These are phyloP conservation scores for Lactarius vividus DNA, from an alignment of 768 basidiomycete genomes.

Conservation along the genomic window DNA sequence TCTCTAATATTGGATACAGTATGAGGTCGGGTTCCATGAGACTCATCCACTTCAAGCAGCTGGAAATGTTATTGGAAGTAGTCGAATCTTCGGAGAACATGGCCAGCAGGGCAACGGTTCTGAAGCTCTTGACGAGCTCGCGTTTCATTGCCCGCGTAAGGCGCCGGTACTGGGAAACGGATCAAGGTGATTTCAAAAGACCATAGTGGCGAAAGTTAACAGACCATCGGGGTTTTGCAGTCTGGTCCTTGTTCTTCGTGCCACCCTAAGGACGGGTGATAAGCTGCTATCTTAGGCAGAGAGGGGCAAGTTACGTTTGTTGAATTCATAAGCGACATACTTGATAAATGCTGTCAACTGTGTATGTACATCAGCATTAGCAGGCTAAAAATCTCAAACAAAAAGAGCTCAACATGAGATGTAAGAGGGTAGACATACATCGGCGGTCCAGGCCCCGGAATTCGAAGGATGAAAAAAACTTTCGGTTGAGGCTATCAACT, in stretches of 20 bases:
- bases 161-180: slow-evolving; percentile 55
- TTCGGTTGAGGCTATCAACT: slow-evolving; percentile 82
- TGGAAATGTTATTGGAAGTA: slow-evolving; percentile 73
- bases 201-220: slow-evolving; percentile 16
- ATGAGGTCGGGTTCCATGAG: slow-evolving; percentile 85
- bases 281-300: slow-evolving; percentile 4
- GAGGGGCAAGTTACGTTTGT: slow-evolving; percentile 52
- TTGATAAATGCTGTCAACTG: slow-evolving; percentile 85
- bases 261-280: slow-evolving; percentile 49
- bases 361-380: slow-evolving; percentile 16
- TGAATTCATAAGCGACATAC: slow-evolving; percentile 79
- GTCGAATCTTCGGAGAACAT: slow-evolving; percentile 85
- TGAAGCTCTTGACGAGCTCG: slow-evolving; percentile 77
- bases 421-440: slow-evolving; percentile 45
- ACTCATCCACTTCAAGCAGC: slow-evolving; percentile 78
- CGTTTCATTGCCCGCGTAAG: slow-evolving; percentile 75
- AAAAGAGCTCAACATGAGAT: slow-evolving; percentile 9
- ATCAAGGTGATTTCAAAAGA: slow-evolving; percentile 6
- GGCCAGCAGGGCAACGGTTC: slow-evolving; percentile 80
- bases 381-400: slow-evolving; percentile 7
- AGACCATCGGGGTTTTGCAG: slow-evolving; percentile 74
- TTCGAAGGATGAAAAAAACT: slow-evolving; percentile 91
- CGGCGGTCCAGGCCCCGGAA: slow-evolving; percentile 77
- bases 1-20: slow-evolving; percentile 74
- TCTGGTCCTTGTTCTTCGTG: slow-evolving; percentile 71